Base-by-base conservation (phyloP, 2,329 filamentous ascomycete genomes). In the Emergomyces pasteurianus region DNA sequence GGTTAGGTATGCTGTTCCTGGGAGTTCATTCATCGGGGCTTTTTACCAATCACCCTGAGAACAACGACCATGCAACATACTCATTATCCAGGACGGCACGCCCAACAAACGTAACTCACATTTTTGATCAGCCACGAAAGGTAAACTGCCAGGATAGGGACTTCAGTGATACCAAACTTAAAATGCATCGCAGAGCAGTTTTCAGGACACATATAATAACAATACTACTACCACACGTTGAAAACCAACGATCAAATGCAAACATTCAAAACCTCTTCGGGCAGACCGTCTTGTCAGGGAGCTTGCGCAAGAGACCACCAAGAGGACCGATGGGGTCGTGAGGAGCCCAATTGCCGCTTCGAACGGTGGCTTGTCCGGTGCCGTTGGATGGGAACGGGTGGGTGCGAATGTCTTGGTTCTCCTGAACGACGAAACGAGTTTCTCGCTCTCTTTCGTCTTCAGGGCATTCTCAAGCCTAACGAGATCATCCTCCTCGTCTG, bases 291-390 rank as follows among this genome's bases (percentile, higher is more conserved):
- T 58, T 2, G 18, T 69, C 67, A 4, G 80, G 81, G 65, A 83
- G 86, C 67, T 79, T 81, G 23, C 78, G 71, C 64, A 85, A 83
- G 7, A 83, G 58, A 68, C 86, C 82, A 43, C 71, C 72, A 38
- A 86, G 63, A 62, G 77, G 78, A 67, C 86, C 84, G 21, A 86
- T 72, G 0, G 83, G 83, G 83, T 81, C 0, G 79, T 72, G 69
- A 86, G 63, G 26, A 86, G 65, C 0, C 80, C 81, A 61, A 77
- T 77, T 0, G 76, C 80, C 0, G 79, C 82, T 74, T 85, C 82
- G 62, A 83, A 85, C 0, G 79, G 80, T 2, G 81, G 81, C 42
- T 77, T 76, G 62, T 81, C 76, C 0, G 79, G 79, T 2, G 78
- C 75, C n/a, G 66, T 72, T 0, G 80, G 80, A 67, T 83, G 81